A percentile compares a stretch with the other conserved stretches of the same genome.
These are phyloP conservation scores for Diversispora eburnea DNA, from an alignment of 192 early-diverging fungal genomes.

Conservation along the genomic window DNA sequence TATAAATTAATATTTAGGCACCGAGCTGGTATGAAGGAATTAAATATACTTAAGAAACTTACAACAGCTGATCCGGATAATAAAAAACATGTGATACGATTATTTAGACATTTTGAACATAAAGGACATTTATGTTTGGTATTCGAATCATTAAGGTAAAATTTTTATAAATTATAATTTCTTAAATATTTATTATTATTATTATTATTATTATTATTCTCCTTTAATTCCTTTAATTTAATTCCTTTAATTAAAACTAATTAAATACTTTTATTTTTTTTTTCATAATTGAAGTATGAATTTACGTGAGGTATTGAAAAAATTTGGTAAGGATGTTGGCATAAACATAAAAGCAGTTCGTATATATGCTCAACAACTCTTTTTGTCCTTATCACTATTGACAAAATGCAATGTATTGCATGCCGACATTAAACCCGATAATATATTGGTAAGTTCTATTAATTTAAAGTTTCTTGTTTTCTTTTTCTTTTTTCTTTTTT, in stretches of 20 bases:
- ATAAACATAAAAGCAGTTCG: constrained; percentile 92
- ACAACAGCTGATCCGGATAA: constrained; percentile 80
- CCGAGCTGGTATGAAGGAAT: constrained; percentile 84
- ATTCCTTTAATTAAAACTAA: constrained; percentile 76
- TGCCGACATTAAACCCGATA: constrained; percentile 98
- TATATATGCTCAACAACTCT: constrained; percentile 86
- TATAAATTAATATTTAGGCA: constrained; percentile 47
- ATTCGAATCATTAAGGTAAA: constrained; percentile 84
- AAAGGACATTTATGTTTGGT: constrained; percentile 88
- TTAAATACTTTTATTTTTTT: constrained; percentile 77
- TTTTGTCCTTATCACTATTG: constrained; percentile 78
- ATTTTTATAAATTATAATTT: not conserved
- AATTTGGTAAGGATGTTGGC: constrained; percentile 91
- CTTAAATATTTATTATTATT: not conserved
- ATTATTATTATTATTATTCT: no score
- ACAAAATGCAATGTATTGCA: constrained; percentile 82
- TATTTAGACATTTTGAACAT: constrained; percentile 86
- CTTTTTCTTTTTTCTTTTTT: not conserved
- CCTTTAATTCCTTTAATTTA: constrained; percentile 51
- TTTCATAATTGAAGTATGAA: constrained; percentile 90
- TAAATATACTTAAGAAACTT: constrained; percentile 84
- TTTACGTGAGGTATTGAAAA: constrained; percentile 87
- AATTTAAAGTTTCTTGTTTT: not conserved
- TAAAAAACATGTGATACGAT: constrained; percentile 84
- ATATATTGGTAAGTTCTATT: constrained; percentile 70